These are phyloP conservation scores for Prunus mira DNA, from an alignment of 306 rosid species.

Conservation along the genomic window DNA sequence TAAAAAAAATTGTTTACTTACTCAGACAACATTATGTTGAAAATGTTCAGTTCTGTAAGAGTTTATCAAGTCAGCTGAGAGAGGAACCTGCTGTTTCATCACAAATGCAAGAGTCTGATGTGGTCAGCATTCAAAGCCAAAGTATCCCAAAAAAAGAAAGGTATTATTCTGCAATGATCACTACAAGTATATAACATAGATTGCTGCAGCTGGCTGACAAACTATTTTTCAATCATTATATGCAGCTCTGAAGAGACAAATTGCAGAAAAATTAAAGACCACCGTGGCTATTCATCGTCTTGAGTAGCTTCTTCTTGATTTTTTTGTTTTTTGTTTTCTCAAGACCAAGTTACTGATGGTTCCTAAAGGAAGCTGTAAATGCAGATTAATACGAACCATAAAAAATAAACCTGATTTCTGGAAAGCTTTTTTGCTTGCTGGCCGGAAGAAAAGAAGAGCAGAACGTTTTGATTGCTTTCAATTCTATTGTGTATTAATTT, in stretches of 20 bases:
- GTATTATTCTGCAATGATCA: constrained; percentile 28
- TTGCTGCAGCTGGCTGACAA: constrained; percentile 25
- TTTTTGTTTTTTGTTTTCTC: background rate
- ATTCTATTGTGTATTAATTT: background rate
- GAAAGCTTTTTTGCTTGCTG: background rate
- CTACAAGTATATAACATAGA: background rate
- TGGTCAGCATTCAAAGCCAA: constrained; percentile 2
- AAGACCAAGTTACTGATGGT: constrained; percentile 5
- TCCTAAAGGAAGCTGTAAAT: constrained; percentile 8
- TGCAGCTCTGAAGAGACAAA: constrained; percentile 45
- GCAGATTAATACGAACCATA: background rate
- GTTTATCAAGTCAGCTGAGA: constrained; percentile 55
- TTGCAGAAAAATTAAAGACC: constrained; percentile 20
- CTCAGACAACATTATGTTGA: constrained; percentile 19
- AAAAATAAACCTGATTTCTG: background rate
- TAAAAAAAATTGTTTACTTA: background rate
- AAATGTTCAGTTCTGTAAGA: constrained; percentile 61
- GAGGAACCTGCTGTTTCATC: constrained; percentile 34
- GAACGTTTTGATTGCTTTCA: background rate
- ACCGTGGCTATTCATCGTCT: constrained; percentile 37
- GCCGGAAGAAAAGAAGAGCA: background rate
- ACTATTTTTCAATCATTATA: constrained; percentile 16
- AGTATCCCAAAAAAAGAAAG: constrained; percentile 28
- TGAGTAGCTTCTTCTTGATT: constrained; percentile 6
- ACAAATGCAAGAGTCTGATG: constrained; percentile 31